These are phyloP conservation scores for Metroxylon sagu DNA, from an alignment of 176 grass and related monocot genomes.

Conservation along the genomic window DNA sequence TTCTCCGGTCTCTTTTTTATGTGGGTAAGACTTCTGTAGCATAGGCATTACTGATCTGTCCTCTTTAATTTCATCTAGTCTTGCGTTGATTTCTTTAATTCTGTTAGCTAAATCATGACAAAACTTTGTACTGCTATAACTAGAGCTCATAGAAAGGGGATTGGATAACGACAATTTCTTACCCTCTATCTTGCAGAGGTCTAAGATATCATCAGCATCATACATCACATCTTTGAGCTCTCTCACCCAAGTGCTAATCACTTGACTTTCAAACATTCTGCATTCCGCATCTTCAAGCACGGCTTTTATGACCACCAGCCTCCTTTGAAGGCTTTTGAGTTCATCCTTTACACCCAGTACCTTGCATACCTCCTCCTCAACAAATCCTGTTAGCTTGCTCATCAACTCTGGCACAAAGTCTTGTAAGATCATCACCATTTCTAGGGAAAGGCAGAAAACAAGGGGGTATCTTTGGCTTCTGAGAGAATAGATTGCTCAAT, in stretches of 20 bases:
- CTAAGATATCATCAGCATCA: conserved; percentile 54
- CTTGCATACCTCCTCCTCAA: conserved; percentile 31
- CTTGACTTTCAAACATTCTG: conserved; percentile 14
- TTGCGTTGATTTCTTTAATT: conserved; percentile 44
- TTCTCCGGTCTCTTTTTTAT: neutral
- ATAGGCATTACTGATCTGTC: conserved; percentile 18
- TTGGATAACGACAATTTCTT: conserved; percentile 30
- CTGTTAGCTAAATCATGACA: conserved; percentile 46
- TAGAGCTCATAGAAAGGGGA: conserved; percentile 43
- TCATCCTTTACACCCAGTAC: conserved; percentile 51
- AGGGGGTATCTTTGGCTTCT: too few species aligned
- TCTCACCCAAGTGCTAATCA: conserved; percentile 35
- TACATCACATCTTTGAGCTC: conserved; percentile 59
- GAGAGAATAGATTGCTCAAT: too few species aligned
- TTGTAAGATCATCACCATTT: conserved; percentile 58
- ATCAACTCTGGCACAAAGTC: conserved; percentile 40
- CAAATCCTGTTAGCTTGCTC: conserved; percentile 27
- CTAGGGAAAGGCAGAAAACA: too few species aligned
- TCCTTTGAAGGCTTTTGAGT: conserved; percentile 35
- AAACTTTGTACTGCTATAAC: conserved; percentile 11
- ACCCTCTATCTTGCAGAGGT: conserved; percentile 50
- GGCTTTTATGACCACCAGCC: conserved; percentile 35
- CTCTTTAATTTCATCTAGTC: conserved; percentile 49
- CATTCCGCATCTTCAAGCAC: conserved; percentile 30
- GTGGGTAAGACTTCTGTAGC: neutral